These are phyloP conservation scores for Malassezia obtusa DNA, from an alignment of 1,284 basidiomycete species.

Conservation along the genomic window DNA sequence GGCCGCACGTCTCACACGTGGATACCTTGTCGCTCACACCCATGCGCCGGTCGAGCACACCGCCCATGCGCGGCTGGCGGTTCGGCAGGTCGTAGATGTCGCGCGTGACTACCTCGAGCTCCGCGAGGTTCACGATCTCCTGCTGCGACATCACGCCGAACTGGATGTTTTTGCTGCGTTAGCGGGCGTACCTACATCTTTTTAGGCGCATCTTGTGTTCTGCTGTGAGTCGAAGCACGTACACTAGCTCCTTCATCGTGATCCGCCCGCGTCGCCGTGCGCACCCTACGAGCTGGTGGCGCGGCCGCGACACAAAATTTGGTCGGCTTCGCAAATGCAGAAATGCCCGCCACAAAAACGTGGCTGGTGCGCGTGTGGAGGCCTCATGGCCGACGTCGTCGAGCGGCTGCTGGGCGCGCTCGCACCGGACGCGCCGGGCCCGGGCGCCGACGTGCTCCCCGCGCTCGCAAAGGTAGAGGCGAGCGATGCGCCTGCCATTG, in stretches of 20 bases:
- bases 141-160: constrained; percentile 47
- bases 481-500: neutral
- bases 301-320: neutral
- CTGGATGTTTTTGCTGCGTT: constrained; percentile 44
- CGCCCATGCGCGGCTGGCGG: constrained; percentile 37
- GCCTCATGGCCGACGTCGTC: neutral
- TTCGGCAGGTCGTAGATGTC: constrained; percentile 42
- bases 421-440: no score
- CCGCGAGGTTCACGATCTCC: constrained; percentile 47
- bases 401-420: neutral
- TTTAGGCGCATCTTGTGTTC: constrained; percentile 42
- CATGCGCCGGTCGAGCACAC: constrained; percentile 42
- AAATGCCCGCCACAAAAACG: neutral
- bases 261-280: neutral
- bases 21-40: constrained; percentile 89
- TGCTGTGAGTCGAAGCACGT: constrained; percentile 11
- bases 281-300: neutral
- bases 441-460: neutral
- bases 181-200: constrained; percentile 23
- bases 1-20: constrained; percentile 88
- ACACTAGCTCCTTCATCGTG: constrained; percentile 45
- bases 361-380: constrained; percentile 14
- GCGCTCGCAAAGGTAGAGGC: neutral
- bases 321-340: neutral
- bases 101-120: constrained; percentile 42